Evolutionary conservation across 192 early-diverging fungal genomes (phyloP), one percentile per base, ranked within the genome.

Genomic region (Lobosporangium transversale): DNA sequence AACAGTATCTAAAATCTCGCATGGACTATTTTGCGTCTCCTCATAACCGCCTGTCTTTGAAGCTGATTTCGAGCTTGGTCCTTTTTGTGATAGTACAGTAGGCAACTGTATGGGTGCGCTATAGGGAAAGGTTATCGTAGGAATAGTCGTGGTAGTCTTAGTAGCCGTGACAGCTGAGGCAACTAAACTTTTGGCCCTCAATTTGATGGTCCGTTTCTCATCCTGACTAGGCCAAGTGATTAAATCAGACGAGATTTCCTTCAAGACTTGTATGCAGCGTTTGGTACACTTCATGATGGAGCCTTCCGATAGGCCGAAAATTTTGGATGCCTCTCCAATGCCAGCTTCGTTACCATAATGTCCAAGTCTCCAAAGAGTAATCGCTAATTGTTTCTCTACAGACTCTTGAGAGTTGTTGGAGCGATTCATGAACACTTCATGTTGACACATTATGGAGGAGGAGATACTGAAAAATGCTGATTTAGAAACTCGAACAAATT

Each of bases 221-320:
- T 56, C 62, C 48, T 0, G 48, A 40, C 47, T 53, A n/a, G 62
- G 70, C 70, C 70, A 74, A 8, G 29, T 53, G 12, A 74, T 65
- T 17, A 74, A 45, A 44, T 74, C 70, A 29, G 29, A 9, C 2
- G 70, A 42, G 12, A 65, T 65, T 11, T 65, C 70, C 27, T 30
- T 58, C 31, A 74, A 49, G 14, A 62, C 70, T n/a, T 57, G 59
- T 56, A 74, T 44, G 9, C 70, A 74, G 1, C 70, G 62, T 15
- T 74, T 61, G 0, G 70, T 74, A 27, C 70, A 65, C 42, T 74
- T 74, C 45, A 74, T 51, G 20, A 74, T 65, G 6, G 70, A 44
- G 11, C 70, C 70, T n/a, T 74, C 70, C 7, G 70, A 74, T 2
- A 74, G 30, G 4, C 70, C 70, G 40, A 73, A 73, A 42, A 73